Evolutionary conservation across 2,329 filamentous ascomycete species (phyloP).

Genomic region (Aspergillus floridensis): DNA sequence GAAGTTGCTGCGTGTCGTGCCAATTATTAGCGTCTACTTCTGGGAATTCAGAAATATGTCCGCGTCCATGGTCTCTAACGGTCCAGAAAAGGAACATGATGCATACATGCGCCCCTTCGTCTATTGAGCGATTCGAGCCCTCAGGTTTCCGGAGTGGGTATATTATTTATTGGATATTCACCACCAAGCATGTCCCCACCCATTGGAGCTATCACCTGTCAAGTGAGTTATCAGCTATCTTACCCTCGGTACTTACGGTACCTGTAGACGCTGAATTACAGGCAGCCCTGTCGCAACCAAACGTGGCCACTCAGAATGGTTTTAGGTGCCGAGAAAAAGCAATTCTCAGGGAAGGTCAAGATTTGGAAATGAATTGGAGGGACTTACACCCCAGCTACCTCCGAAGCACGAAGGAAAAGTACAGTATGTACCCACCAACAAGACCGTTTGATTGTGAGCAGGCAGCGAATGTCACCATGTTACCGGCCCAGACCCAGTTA

Average conservation of each 20-base stretch:
- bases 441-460: neutral
- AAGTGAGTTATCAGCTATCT: slow-evolving; percentile 10
- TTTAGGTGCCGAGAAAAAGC: neutral
- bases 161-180: slow-evolving; percentile 7
- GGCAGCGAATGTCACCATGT: slow-evolving; percentile 1
- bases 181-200: slow-evolving; percentile 6
- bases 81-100: neutral
- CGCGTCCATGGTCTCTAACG: neutral
- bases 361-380: neutral
- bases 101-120: slow-evolving; percentile 1
- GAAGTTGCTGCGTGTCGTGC: neutral
- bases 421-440: neutral
- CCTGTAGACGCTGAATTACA: neutral
- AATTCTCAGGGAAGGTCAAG: neutral
- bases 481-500: slow-evolving; percentile 3
- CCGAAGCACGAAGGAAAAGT: neutral
- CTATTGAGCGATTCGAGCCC: slow-evolving; percentile 1
- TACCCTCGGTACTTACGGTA: too few relatives aligned
- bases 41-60: neutral
- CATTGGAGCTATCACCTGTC: slow-evolving; percentile 18
- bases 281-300: slow-evolving; percentile 1
- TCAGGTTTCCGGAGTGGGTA: slow-evolving; percentile 4
- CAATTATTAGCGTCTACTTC: slow-evolving; percentile 1
- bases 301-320: slow-evolving; percentile 4
- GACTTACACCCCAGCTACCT: neutral